Percentiles rank a stretch among this genome's conserved stretches.
phyloP scores from a whole-genome alignment of 257 asterid species.

The Nemophila menziesii region DNA sequence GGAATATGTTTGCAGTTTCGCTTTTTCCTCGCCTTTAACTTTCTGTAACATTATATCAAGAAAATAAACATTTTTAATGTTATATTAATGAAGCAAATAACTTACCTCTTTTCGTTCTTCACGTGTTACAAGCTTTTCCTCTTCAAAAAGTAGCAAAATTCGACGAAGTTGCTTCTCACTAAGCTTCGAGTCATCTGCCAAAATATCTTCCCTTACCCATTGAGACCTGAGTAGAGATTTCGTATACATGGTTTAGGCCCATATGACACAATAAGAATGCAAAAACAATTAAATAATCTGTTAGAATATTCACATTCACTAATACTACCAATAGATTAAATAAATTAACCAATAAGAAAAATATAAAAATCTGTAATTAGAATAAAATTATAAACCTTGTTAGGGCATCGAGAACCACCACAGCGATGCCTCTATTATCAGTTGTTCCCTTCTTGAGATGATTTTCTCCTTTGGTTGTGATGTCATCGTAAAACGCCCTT shows the following conservation, averaged over 20 bases:
- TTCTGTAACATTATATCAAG: too few species aligned
- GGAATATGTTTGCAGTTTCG: slow-evolving; percentile 80
- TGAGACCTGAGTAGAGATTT: slow-evolving; percentile 46
- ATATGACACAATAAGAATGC: too few species aligned
- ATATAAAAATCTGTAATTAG: too few species aligned
- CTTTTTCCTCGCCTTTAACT: slow-evolving; percentile 80
- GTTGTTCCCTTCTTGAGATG: slow-evolving; percentile 76
- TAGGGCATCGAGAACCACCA: slow-evolving; percentile 89
- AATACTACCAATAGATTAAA: too few species aligned
- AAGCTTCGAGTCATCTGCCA: slow-evolving; percentile 94
- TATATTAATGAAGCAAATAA: too few species aligned
- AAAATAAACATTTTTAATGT: too few species aligned
- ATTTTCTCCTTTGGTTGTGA: slow-evolving; percentile 75
- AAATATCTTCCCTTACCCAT: slow-evolving; percentile 95
- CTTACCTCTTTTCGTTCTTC: slow-evolving; percentile 97
- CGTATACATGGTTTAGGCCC: too few species aligned
- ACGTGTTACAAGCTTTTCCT: slow-evolving; percentile 80
- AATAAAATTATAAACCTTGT: slow-evolving; percentile 41
- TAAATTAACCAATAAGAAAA: too few species aligned
- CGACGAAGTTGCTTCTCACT: slow-evolving; percentile 95
- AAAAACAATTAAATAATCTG: too few species aligned
- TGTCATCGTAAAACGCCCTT: slow-evolving; percentile 87
- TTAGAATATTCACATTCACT: too few species aligned
- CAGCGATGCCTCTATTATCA: slow-evolving; percentile 88
- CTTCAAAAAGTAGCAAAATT: slow-evolving; percentile 82